Conservation (phyloP, 345 rosid species). For the Salix koriyanagi region DNA sequence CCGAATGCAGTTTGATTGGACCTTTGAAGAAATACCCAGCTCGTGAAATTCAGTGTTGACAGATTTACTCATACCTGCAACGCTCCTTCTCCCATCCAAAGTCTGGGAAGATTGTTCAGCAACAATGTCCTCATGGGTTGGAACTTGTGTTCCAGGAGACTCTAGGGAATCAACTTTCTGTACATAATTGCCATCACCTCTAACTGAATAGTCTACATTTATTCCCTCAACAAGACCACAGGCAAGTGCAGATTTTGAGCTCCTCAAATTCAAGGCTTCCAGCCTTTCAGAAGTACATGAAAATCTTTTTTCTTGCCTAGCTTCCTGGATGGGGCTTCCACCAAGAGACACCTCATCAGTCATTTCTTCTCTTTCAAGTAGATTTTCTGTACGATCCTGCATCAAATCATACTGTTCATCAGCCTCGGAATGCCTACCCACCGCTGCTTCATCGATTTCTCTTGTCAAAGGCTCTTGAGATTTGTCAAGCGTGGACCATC, state of each 20-base stretch:
- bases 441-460: constrained; percentile 36
- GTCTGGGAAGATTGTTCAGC: constrained; percentile 11
- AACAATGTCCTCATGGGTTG: constrained; percentile 8
- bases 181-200: constrained; percentile 15
- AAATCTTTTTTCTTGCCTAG: constrained; percentile 20
- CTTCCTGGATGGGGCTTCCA: constrained; percentile 15
- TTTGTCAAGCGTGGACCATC: constrained; percentile 29
- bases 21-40: constrained; percentile 25
- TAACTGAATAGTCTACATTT: constrained; percentile 28
- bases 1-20: constrained; percentile 37
- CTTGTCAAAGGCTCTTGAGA: constrained; percentile 26
- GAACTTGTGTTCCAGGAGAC: constrained; percentile 8
- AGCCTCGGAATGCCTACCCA: constrained; percentile 36
- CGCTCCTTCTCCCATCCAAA: constrained; percentile 23
- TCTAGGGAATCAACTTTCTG: constrained; percentile 25
- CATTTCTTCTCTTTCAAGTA: constrained; percentile 32
- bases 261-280: constrained; percentile 29
- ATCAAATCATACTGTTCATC: constrained; percentile 37
- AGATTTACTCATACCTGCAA: constrained; percentile 26
- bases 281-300: constrained; percentile 27
- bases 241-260: constrained; percentile 19
- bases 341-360: constrained; percentile 24
- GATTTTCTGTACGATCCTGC: constrained; percentile 30
- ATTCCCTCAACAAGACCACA: constrained; percentile 18
- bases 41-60: constrained; percentile 26